A percentile compares a stretch with the other conserved stretches of the same genome.
phyloP scores from a whole-genome alignment of 1,139 yeast species.

The Keqinozyma sinolaborantium region DNA sequence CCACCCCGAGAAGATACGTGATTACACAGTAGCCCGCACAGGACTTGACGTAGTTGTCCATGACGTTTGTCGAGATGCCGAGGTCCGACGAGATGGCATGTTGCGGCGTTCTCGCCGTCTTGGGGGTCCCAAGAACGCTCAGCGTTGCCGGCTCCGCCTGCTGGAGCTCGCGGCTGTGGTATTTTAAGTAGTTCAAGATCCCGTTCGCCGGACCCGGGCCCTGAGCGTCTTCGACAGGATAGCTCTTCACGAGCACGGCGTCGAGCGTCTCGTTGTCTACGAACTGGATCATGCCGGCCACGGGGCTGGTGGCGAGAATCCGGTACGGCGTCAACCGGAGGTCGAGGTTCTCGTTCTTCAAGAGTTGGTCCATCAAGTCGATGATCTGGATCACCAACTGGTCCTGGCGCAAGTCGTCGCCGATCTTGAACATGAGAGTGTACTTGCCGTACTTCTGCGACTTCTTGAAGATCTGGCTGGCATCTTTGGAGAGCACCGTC shows the following conservation, averaged over 20 bases:
- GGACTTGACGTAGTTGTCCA: slow-evolving; percentile 93
- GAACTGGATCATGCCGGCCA: slow-evolving; percentile 91
- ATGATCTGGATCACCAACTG: slow-evolving; percentile 93
- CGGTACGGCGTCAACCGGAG: slow-evolving; percentile 83
- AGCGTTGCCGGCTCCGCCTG: slow-evolving; percentile 23
- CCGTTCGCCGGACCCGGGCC: slow-evolving; percentile 35
- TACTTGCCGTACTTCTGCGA: slow-evolving; percentile 50
- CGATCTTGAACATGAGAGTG: slow-evolving; percentile 89
- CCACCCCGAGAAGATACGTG: slow-evolving; percentile 91
- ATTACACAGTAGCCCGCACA: slow-evolving; percentile 98
- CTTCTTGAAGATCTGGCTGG: slow-evolving; percentile 31
- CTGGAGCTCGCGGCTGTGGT: slow-evolving; percentile 51
- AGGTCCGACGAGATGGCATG: slow-evolving; percentile 49
- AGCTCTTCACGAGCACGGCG: slow-evolving; percentile 60
- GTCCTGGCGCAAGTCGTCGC: slow-evolving; percentile 95
- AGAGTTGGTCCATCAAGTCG: slow-evolving; percentile 82
- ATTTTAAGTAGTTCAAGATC: slow-evolving; percentile 65
- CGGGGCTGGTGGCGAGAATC: slow-evolving; percentile 85
- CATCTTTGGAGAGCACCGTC: slow-evolving; percentile 36
- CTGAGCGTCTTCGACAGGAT: slow-evolving; percentile 31
- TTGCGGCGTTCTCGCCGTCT: slow-evolving; percentile 15
- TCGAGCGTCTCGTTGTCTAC: slow-evolving; percentile 90
- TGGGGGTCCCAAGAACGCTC: slow-evolving; percentile 21
- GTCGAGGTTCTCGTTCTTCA: slow-evolving; percentile 88
- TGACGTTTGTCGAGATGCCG: slow-evolving; percentile 70